phyloP scores from a whole-genome alignment of 2,329 filamentous ascomycete genomes.

The Xylaria digitata region DNA sequence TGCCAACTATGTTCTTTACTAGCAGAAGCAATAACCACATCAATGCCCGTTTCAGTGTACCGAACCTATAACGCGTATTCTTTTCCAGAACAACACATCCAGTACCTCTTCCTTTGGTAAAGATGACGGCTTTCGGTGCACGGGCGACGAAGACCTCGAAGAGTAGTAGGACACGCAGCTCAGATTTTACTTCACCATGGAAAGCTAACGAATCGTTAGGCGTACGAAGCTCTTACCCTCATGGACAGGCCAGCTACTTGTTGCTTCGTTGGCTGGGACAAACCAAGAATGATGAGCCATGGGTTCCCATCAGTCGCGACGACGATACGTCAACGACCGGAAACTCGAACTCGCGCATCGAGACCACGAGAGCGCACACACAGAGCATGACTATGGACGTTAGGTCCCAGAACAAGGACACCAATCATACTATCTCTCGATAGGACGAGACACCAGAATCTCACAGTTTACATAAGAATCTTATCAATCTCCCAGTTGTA shows the following conservation, averaged over 20 bases:
- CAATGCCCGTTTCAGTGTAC: not conserved
- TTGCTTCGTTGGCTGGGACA: constrained; percentile 1
- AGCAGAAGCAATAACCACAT: not conserved
- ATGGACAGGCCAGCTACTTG: not conserved
- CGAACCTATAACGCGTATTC: not conserved
- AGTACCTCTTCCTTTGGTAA: not conserved
- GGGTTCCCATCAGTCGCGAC: not conserved
- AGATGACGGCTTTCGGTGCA: not conserved
- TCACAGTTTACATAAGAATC: too few species aligned
- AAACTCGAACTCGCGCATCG: not conserved
- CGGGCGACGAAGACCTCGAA: not conserved
- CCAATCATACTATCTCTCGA: not conserved
- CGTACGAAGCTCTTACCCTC: not conserved
- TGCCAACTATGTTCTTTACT: not conserved
- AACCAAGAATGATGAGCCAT: not conserved
- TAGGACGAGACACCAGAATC: not conserved
- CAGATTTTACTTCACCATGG: not conserved
- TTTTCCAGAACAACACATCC: not conserved
- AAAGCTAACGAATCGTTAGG: not conserved
- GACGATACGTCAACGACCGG: not conserved
- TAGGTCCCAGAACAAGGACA: not conserved
- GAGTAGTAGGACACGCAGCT: not conserved
- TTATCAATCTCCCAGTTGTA: too few species aligned
- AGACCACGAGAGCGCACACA: not conserved
- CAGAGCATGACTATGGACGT: not conserved